phyloP scores from a whole-genome alignment of 2,329 filamentous ascomycete species.

The Talaromyces sp. region DNA sequence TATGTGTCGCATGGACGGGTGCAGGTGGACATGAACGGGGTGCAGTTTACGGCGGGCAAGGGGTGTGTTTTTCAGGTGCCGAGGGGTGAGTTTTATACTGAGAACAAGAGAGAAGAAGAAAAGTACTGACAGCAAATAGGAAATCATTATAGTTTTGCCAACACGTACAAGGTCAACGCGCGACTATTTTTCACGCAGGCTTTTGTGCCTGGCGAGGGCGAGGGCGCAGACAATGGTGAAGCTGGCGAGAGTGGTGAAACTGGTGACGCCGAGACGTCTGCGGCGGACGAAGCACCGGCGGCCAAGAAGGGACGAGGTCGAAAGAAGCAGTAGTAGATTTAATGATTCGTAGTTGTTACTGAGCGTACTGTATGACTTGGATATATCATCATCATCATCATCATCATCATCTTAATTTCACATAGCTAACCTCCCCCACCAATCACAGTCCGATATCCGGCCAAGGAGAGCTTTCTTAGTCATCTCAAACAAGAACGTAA shows the following conservation, averaged over 20 bases:
- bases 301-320: constrained; percentile 1
- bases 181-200: constrained; percentile 91
- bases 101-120: neutral
- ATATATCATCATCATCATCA: neutral
- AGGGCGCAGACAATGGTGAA: constrained; percentile 9
- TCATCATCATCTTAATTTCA: too few species aligned
- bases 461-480: too few species aligned
- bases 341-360: neutral
- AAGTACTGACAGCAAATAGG: constrained; percentile 42
- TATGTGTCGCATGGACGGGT: constrained; percentile 83
- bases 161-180: constrained; percentile 65
- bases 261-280: neutral
- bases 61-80: constrained; percentile 94
- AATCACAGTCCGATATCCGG: too few species aligned
- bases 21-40: constrained; percentile 57
- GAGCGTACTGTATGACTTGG: neutral
- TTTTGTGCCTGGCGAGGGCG: constrained; percentile 50
- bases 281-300: neutral
- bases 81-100: constrained; percentile 58
- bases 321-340: neutral
- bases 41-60: constrained; percentile 70
- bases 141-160: constrained; percentile 88
- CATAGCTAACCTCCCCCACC: too few species aligned
- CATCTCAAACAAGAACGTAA: too few species aligned
- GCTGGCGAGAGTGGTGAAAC: neutral